phyloP scores from a whole-genome alignment of 345 rosid species.

The Acer yangbiense region DNA sequence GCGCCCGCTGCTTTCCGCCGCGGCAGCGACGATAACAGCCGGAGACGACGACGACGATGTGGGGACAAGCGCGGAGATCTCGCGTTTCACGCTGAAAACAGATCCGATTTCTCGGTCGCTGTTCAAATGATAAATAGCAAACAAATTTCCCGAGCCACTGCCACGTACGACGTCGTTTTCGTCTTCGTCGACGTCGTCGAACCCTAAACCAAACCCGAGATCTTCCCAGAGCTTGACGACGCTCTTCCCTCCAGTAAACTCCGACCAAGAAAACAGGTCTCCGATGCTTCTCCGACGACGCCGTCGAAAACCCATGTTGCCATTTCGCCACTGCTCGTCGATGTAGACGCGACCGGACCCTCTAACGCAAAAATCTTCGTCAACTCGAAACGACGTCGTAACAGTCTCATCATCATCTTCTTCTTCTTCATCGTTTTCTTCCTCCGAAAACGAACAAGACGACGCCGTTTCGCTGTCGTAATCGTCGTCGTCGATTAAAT shows the following conservation, averaged over 20 bases:
- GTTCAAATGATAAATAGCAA: constrained; percentile 19
- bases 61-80: constrained; percentile 18
- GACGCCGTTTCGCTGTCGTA: constrained; percentile 45
- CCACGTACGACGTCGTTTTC: background rate
- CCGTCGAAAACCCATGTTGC: constrained; percentile 30
- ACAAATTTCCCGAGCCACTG: background rate
- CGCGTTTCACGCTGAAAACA: constrained; percentile 19
- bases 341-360: constrained; percentile 34
- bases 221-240: constrained; percentile 71
- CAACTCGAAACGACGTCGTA: constrained; percentile 15
- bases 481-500: constrained; percentile 22
- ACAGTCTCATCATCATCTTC: background rate
- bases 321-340: constrained; percentile 25
- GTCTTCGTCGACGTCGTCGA: constrained; percentile 18
- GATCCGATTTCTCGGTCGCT: constrained; percentile 14
- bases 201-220: constrained; percentile 41
- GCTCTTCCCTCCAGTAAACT: constrained; percentile 44
- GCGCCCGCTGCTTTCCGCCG: constrained; percentile 23
- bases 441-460: constrained; percentile 35
- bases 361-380: constrained; percentile 43
- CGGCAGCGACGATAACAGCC: constrained; percentile 44
- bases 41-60: constrained; percentile 39
- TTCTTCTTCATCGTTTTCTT: constrained; percentile 28
- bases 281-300: constrained; percentile 52
- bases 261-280: constrained; percentile 44